phyloP scores from a whole-genome alignment of 2,329 filamentous ascomycete genomes.

The Cadophora sp. region DNA sequence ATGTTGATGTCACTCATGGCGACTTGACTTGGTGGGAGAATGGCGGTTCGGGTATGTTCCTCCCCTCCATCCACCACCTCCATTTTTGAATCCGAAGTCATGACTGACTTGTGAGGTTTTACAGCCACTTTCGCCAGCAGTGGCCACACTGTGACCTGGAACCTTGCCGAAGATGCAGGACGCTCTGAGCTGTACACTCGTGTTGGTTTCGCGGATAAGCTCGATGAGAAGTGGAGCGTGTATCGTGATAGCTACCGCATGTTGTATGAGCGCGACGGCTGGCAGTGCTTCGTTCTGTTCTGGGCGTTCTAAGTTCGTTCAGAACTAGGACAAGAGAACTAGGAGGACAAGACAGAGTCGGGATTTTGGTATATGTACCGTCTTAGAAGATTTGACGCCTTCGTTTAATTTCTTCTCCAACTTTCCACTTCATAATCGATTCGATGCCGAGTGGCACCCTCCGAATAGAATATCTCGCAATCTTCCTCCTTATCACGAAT shows the following conservation, averaged over 20 bases:
- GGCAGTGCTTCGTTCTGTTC: background rate
- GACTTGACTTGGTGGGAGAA: slow-evolving; percentile 24
- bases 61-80: background rate
- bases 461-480: background rate
- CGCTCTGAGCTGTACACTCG: background rate
- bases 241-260: background rate
- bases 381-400: too few species aligned
- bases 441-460: too few species aligned
- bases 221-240: slow-evolving; percentile 2
- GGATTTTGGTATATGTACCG: too few species aligned
- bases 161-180: slow-evolving; percentile 3
- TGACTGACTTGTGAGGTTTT: too few species aligned
- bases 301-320: slow-evolving; percentile 7
- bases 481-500: background rate
- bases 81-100: background rate
- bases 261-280: slow-evolving; percentile 9
- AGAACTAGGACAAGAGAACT: too few species aligned
- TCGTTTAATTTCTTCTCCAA: too few species aligned
- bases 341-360: too few species aligned
- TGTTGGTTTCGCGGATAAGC: slow-evolving; percentile 10
- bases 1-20: slow-evolving; percentile 10
- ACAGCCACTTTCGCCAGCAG: background rate
- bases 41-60: slow-evolving; percentile 17
- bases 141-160: slow-evolving; percentile 8
- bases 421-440: too few species aligned